Evolutionary conservation across 257 asterid species (phyloP).

Genomic region (Verbascum thapsus): DNA sequence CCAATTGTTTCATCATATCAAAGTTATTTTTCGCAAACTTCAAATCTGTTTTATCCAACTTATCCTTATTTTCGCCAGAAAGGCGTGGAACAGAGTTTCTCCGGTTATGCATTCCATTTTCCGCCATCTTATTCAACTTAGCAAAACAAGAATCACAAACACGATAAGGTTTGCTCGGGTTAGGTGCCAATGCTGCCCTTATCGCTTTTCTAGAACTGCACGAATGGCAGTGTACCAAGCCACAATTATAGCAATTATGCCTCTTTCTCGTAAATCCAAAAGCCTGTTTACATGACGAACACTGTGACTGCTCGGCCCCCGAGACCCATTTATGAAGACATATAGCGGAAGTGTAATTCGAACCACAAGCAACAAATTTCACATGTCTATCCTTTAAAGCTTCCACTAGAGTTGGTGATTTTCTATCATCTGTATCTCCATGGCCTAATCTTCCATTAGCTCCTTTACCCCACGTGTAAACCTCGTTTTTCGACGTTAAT

Average conservation of each 20-base stretch:
- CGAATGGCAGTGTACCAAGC: constrained; percentile 90
- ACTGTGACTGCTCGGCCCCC: constrained; percentile 92
- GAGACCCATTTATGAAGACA: constrained; percentile 93
- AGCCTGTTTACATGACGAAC: constrained; percentile 88
- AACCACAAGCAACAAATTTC: constrained; percentile 83
- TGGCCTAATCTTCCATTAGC: constrained; percentile 96
- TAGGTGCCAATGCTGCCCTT: constrained; percentile 92
- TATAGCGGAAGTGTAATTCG: constrained; percentile 79
- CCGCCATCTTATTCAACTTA: constrained; percentile 78
- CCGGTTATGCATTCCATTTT: constrained; percentile 59
- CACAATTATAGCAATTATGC: constrained; percentile 93
- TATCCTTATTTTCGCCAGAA: constrained; percentile 84
- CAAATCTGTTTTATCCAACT: constrained; percentile 76
- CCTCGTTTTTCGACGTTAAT: constrained; percentile 84
- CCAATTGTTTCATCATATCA: constrained; percentile 82
- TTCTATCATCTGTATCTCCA: constrained; percentile 87
- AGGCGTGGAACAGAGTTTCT: constrained; percentile 77
- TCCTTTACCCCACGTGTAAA: constrained; percentile 94
- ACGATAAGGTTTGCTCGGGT: constrained; percentile 85
- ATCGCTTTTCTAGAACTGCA: constrained; percentile 84
- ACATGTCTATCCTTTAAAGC: constrained; percentile 83
- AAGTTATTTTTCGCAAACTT: constrained; percentile 71
- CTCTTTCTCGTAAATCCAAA: constrained; percentile 94
- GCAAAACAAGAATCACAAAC: constrained; percentile 93
- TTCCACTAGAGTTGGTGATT: constrained; percentile 74